Percentiles rank a stretch among this genome's conserved stretches.
Conservation (phyloP, 352 stramenopile genomes). For the Pythium dissotocum region DNA sequence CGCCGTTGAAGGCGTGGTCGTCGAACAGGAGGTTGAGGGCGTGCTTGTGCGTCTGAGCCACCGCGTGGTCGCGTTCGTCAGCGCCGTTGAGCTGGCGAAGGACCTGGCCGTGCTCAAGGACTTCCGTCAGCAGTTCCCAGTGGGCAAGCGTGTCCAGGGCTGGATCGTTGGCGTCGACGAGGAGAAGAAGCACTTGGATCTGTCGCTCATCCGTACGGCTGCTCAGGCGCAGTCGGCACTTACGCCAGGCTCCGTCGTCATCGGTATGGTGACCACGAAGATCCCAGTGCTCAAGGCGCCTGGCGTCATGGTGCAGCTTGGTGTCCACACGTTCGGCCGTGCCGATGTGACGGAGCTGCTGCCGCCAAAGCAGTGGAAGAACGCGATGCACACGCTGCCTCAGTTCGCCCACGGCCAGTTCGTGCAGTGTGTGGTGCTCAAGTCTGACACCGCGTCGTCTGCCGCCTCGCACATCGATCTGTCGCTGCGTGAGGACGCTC, state of each 20-base stretch:
- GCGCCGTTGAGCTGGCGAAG: constrained; percentile 63
- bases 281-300: constrained; percentile 72
- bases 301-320: constrained; percentile 86
- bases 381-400: constrained; percentile 63
- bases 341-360: constrained; percentile 83
- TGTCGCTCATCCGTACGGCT: constrained; percentile 62
- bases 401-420: constrained; percentile 68
- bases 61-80: constrained; percentile 63
- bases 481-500: constrained; percentile 66
- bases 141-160: constrained; percentile 74
- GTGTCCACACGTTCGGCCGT: constrained; percentile 70
- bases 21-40: constrained; percentile 56
- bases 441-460: constrained; percentile 26
- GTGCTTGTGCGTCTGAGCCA: constrained; percentile 74
- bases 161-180: constrained; percentile 68
- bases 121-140: constrained; percentile 71
- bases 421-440: constrained; percentile 76
- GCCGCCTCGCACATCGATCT: constrained; percentile 59
- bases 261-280: constrained; percentile 73
- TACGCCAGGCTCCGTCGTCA: constrained; percentile 56
- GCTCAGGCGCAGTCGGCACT: constrained; percentile 23
- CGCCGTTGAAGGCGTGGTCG: constrained; percentile 65
- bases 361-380: constrained; percentile 56
- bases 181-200: constrained; percentile 72
- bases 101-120: constrained; percentile 57